These are phyloP conservation scores for Podila clonocystis DNA, from an alignment of 192 early-diverging fungal species.

Conservation along the genomic window DNA sequence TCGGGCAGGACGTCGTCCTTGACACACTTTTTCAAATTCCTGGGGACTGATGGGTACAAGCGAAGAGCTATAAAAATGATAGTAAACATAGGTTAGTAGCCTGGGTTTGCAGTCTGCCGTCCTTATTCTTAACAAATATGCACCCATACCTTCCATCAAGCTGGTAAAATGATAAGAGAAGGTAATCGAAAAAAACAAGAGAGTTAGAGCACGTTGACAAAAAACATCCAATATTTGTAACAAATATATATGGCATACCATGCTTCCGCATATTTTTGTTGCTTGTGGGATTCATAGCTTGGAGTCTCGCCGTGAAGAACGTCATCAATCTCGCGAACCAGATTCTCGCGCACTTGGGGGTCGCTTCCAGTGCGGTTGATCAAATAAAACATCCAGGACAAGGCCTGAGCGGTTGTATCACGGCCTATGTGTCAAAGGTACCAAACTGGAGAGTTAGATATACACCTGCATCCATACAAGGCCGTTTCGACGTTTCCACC, in stretches of 20 bases:
- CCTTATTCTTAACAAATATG: too few relatives aligned
- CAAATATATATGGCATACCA: slow-evolving; percentile 15
- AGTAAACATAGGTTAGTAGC: not conserved
- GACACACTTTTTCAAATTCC: slow-evolving; percentile 60
- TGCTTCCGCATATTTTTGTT: slow-evolving; percentile 33
- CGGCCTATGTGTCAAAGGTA: slow-evolving; percentile 17
- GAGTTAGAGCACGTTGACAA: not conserved
- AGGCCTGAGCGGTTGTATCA: slow-evolving; percentile 63
- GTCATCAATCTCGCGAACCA: slow-evolving; percentile 42
- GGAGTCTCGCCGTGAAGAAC: not conserved
- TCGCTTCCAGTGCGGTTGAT: slow-evolving; percentile 37
- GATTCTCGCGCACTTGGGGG: slow-evolving; percentile 12
- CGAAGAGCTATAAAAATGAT: slow-evolving; percentile 9
- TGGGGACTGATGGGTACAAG: slow-evolving; percentile 32
- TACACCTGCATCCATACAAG: too few relatives aligned
- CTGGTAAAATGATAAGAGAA: not conserved
- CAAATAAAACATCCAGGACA: slow-evolving; percentile 62
- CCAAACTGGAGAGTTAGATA: slow-evolving; percentile 46
- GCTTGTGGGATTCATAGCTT: slow-evolving; percentile 19
- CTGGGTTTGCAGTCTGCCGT: too few relatives aligned
- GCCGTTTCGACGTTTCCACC: too few relatives aligned
- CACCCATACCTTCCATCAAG: too few relatives aligned
- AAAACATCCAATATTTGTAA: too few relatives aligned
- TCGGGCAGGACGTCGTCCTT: slow-evolving; percentile 71
- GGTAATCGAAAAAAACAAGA: not conserved